Conservation (phyloP, 2,329 filamentous ascomycete species). For the Decorospora gaudefroyi region DNA sequence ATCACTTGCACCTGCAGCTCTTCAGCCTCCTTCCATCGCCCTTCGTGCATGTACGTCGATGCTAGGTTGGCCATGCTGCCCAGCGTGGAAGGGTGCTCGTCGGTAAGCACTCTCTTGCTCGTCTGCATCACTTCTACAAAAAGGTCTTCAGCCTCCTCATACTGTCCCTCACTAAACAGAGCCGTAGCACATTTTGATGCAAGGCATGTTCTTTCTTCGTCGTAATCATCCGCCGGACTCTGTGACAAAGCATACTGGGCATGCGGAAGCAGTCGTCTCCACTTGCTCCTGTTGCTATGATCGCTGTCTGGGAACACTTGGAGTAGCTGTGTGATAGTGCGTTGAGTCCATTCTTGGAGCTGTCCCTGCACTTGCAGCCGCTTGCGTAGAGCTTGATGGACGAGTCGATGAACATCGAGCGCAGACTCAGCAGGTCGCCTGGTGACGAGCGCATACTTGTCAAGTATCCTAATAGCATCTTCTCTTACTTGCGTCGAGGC, state of each 20-base stretch:
- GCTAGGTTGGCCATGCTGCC: slow-evolving; percentile 8
- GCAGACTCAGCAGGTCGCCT: slow-evolving; percentile 10
- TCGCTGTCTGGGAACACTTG: slow-evolving; percentile 21
- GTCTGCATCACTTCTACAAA: too few species aligned
- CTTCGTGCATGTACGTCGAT: too few species aligned
- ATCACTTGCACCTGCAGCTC: neutral
- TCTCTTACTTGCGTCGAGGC: slow-evolving; percentile 12
- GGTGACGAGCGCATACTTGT: slow-evolving; percentile 15
- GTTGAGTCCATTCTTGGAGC: slow-evolving; percentile 10
- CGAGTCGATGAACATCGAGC: slow-evolving; percentile 18
- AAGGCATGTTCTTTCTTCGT: slow-evolving; percentile 8
- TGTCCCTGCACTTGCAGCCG: slow-evolving; percentile 9
- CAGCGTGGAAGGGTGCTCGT: slow-evolving; percentile 14
- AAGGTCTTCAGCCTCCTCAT: too few species aligned
- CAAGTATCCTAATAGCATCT: slow-evolving; percentile 19
- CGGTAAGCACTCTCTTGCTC: slow-evolving; percentile 10
- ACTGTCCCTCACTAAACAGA: slow-evolving; percentile 19
- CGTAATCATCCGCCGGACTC: slow-evolving; percentile 5
- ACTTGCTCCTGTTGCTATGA: slow-evolving; percentile 24
- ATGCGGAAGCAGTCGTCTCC: slow-evolving; percentile 25
- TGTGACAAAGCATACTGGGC: slow-evolving; percentile 18
- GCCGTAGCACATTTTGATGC: slow-evolving; percentile 17
- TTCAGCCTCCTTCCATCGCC: too few species aligned
- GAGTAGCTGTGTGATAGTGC: slow-evolving; percentile 12
- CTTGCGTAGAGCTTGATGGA: slow-evolving; percentile 15